Base-by-base conservation (phyloP, 2,329 filamentous ascomycete species). In the Fusarium protoensiforme region DNA sequence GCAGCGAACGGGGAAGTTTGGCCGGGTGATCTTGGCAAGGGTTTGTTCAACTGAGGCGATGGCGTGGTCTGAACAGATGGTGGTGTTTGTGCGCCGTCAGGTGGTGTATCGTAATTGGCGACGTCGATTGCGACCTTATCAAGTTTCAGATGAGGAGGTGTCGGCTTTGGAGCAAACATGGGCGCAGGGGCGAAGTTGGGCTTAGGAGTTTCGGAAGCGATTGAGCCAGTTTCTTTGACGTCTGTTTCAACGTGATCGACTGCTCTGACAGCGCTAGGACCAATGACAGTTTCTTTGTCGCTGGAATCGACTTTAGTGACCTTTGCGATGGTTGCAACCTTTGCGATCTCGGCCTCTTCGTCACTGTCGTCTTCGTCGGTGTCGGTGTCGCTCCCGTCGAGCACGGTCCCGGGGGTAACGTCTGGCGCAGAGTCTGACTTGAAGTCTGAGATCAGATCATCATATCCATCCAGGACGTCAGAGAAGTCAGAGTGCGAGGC, bases 131-230 rank as follows among this genome's bases (percentile, higher is more conserved):
- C 83, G 77, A 84, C 81, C 67, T 81, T 81, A 71, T 84, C 83
- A 68, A 90, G 83, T 72, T 83, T 86, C 46, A 90, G 84, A 73
- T 89, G 87, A 68, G 86, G 87, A 76, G 87, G 88, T 67, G 84
- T 83, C 58, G 84, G 80, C 79, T 87, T 89, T 51, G 86, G 84
- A 58, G 84, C 80, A 77, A 85, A 84, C 78, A 88, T 82, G 77
- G 87, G 87, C 83, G 68, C 71, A 54, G 88, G 85, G 78, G 81
- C 80, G 75, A 78, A 76, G 76, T 78, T 79, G 76, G 77, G 78
- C 80, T 83, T 82, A 79, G 78, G 78, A 79, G 82, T 81, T 77
- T 82, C 78, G 61, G 83, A 72, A 61, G 68, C 38, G 53, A 58
- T 61, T 10, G 73, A 75, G 43, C 16, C 63, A 16, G 68, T 58